Percentiles rank a stretch among this genome's conserved stretches.
Evolutionary conservation across 2,329 filamentous ascomycete species (phyloP).

Genomic region (Zasmidium cellare): DNA sequence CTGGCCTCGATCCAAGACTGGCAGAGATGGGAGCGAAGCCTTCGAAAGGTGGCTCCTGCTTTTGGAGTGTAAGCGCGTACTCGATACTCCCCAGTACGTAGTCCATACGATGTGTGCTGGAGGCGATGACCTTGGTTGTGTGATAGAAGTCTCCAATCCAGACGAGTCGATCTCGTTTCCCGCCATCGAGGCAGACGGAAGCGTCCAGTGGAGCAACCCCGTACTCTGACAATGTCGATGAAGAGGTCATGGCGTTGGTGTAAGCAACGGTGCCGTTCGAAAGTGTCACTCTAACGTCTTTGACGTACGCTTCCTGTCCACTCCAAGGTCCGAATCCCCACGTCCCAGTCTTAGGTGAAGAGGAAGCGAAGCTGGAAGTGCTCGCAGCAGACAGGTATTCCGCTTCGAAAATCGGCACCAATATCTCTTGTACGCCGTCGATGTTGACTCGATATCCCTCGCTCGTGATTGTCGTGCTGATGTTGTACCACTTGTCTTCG

Average conservation of each 20-base stretch:
- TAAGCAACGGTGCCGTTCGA: conserved; percentile 37
- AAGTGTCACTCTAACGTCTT: conserved; percentile 35
- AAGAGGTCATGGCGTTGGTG: conserved; percentile 30
- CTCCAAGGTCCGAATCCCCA: conserved; percentile 46
- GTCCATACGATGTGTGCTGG: conserved; percentile 39
- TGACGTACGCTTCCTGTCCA: conserved; percentile 39
- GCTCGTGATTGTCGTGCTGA: conserved; percentile 36
- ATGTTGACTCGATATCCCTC: conserved; percentile 34
- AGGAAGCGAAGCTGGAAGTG: neutral
- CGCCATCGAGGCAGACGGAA: conserved; percentile 44
- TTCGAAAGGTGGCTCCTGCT: conserved; percentile 1
- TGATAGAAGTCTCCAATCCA: conserved; percentile 48
- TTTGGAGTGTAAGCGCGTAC: conserved; percentile 32
- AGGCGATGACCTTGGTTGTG: conserved; percentile 39
- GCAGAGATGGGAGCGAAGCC: conserved; percentile 19
- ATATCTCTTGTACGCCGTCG: conserved; percentile 22
- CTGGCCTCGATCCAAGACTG: conserved; percentile 14
- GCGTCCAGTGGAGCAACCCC: conserved; percentile 35
- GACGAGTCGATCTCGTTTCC: conserved; percentile 44
- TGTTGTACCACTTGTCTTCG: conserved; percentile 40
- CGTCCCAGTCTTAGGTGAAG: conserved; percentile 26
- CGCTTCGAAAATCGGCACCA: conserved; percentile 24
- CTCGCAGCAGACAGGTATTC: conserved; percentile 13
- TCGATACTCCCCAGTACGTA: conserved; percentile 38
- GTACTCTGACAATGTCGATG: conserved; percentile 39